Base-by-base conservation (phyloP, 2,329 filamentous ascomycete species). In the Xylariaceae sp. region DNA sequence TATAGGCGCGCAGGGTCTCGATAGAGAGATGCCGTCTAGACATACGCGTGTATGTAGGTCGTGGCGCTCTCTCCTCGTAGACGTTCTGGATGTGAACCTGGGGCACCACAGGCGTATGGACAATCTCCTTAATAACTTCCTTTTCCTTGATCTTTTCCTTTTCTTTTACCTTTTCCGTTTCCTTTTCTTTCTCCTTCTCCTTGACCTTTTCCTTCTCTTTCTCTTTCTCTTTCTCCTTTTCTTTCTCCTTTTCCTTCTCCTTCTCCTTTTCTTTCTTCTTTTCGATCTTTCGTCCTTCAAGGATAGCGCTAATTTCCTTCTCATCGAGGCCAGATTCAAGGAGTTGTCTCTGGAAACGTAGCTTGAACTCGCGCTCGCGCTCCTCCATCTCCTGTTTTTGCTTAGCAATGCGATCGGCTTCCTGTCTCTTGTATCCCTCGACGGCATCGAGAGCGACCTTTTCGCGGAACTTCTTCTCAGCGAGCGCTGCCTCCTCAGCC, bases 31-130 rank as follows among this genome's bases (percentile, higher is more conserved):
- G 80, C 57, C 78, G 77, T 23, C 84, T 78, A 1, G 83, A 76
- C 83, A 88, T 87, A 64, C 84, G 79, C 11, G 84, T 88, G 67
- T 86, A 87, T 0, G 82, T 86, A 0, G 83, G 80, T 3, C 80
- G 76, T 13, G 65, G 56, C 23, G 23, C 23, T 13, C 64, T 57
- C 18, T 69, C 62, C 42, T 65, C 50, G 37, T 55, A 53, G 30
- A 53, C n/a, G 49, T 49, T 18, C 39, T 51, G 49, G 23, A 51
- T 51, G 10, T 51, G 49, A 23, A 51, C 17, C 49, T 34, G 6
- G 4, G 49, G 47, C 2, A 50, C 49, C 17, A 9, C 39, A n/a
- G 54, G 23, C 51, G 42, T n/a, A 11, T 45, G 10, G 5, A 45
- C 42, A 6, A 45, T n/a, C 42, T 45, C 42, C 42, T 48, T 17